Percentiles rank a stretch among this genome's conserved stretches.
Evolutionary conservation across 495 filamentous ascomycete genomes (phyloP).

Genomic region (Penicillium steckii): DNA sequence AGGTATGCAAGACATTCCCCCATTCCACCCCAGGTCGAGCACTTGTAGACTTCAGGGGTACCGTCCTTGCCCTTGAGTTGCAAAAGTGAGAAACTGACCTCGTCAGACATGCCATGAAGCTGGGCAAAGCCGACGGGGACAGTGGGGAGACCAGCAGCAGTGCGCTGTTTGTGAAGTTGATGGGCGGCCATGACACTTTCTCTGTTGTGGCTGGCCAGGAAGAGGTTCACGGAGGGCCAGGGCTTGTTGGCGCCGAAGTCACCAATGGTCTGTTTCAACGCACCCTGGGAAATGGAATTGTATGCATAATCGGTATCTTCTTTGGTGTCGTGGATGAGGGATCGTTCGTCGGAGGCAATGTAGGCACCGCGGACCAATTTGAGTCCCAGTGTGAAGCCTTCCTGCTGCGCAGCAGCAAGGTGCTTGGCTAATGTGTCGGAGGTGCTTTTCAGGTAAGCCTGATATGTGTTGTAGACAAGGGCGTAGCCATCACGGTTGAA

Average conservation of each 20-base stretch:
- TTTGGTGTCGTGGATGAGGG: slow-evolving; percentile 75
- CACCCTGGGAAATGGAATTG: slow-evolving; percentile 52
- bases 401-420: slow-evolving; percentile 56
- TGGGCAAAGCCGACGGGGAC: slow-evolving; percentile 52
- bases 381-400: slow-evolving; percentile 73
- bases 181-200: slow-evolving; percentile 33
- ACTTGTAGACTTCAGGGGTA: slow-evolving; percentile 70
- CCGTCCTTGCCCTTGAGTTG: slow-evolving; percentile 40
- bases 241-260: slow-evolving; percentile 46
- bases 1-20: slow-evolving; percentile 88
- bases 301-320: slow-evolving; percentile 67
- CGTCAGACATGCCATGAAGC: slow-evolving; percentile 91
- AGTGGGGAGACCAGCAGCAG: slow-evolving; percentile 28
- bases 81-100: slow-evolving; percentile 75
- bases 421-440: slow-evolving; percentile 60
- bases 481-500: slow-evolving; percentile 63
- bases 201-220: slow-evolving; percentile 46
- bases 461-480: slow-evolving; percentile 69
- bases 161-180: slow-evolving; percentile 31
- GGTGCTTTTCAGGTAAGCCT: slow-evolving; percentile 76
- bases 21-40: slow-evolving; percentile 81
- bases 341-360: slow-evolving; percentile 69
- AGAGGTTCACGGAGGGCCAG: slow-evolving; percentile 38
- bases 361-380: slow-evolving; percentile 92
- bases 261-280: slow-evolving; percentile 29